Percentiles rank a stretch among this genome's conserved stretches.
These are phyloP conservation scores for Paraphoma sp. DNA, from an alignment of 2,329 filamentous ascomycete genomes.

Conservation along the genomic window DNA sequence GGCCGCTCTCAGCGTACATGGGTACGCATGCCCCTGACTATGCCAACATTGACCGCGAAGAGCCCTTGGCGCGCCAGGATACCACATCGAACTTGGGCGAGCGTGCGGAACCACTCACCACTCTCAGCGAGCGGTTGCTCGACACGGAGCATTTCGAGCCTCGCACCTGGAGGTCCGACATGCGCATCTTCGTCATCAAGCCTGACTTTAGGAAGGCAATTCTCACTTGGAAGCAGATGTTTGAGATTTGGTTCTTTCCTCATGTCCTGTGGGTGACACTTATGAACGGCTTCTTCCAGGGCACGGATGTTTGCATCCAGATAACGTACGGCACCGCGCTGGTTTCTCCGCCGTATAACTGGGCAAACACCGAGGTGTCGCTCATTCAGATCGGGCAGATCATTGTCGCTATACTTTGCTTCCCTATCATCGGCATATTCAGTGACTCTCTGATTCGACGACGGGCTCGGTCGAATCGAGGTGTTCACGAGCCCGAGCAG, in stretches of 20 bases:
- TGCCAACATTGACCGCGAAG: conserved; percentile 3
- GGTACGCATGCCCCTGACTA: conserved; percentile 7
- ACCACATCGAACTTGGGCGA: neutral
- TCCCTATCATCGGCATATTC: conserved; percentile 27
- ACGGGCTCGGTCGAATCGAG: conserved; percentile 33
- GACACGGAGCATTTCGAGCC: conserved; percentile 3
- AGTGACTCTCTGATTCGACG: conserved; percentile 38
- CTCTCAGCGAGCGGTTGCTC: conserved; percentile 6
- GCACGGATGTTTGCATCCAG: conserved; percentile 8
- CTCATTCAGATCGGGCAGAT: conserved; percentile 24
- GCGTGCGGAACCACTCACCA: conserved; percentile 4
- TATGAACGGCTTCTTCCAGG: conserved; percentile 14
- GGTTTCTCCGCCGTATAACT: conserved; percentile 8
- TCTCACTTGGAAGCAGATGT: conserved; percentile 13
- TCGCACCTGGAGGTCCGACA: conserved; percentile 5
- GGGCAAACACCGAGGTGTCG: conserved; percentile 5
- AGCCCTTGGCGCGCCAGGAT: neutral
- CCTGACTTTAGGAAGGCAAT: conserved; percentile 5
- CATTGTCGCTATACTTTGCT: conserved; percentile 34
- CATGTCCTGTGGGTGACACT: conserved; percentile 13
- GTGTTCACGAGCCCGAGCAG: conserved; percentile 47
- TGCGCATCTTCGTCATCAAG: conserved; percentile 9
- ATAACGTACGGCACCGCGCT: conserved; percentile 5
- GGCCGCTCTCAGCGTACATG: conserved; percentile 8
- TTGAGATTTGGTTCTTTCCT: conserved; percentile 11